These are phyloP conservation scores for Inga leiocalycina DNA, from an alignment of 306 rosid genomes.

Conservation along the genomic window DNA sequence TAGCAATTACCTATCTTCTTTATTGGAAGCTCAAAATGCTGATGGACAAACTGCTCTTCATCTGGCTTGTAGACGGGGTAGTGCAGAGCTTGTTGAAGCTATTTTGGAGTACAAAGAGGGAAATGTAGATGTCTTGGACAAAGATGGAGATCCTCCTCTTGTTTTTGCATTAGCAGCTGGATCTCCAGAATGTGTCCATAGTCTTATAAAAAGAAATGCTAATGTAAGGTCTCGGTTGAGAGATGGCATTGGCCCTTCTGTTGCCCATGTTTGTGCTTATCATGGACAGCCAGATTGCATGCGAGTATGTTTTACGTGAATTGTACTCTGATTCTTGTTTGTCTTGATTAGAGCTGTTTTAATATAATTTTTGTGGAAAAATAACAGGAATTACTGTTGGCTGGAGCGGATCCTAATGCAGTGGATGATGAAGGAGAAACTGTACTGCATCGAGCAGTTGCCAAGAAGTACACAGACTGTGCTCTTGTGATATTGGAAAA, in stretches of 20 bases:
- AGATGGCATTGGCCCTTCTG: slow-evolving; percentile 94
- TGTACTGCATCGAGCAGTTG: slow-evolving; percentile 88
- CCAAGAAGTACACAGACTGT: slow-evolving; percentile 93
- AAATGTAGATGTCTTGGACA: slow-evolving; percentile 88
- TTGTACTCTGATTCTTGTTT: slow-evolving; percentile 30
- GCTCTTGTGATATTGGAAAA: slow-evolving; percentile 92
- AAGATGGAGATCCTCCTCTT: slow-evolving; percentile 98
- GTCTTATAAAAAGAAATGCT: slow-evolving; percentile 83
- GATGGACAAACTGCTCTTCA: slow-evolving; percentile 99
- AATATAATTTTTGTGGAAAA: slow-evolving; percentile 30
- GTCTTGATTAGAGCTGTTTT: slow-evolving; percentile 29
- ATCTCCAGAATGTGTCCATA: slow-evolving; percentile 84
- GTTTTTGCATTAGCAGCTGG: slow-evolving; percentile 99
- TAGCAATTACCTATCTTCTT: slow-evolving; percentile 53
- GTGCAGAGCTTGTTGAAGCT: slow-evolving; percentile 84
- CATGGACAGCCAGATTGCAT: slow-evolving; percentile 99
- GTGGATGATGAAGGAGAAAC: slow-evolving; percentile 98
- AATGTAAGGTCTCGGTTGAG: slow-evolving; percentile 83
- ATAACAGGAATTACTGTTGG: slow-evolving; percentile 84
- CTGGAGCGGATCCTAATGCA: slow-evolving; percentile 97
- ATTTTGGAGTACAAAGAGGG: slow-evolving; percentile 83
- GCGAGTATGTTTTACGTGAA: slow-evolving; percentile 72
- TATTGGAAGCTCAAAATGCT: slow-evolving; percentile 86
- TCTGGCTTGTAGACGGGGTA: slow-evolving; percentile 95
- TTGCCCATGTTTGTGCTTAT: slow-evolving; percentile 95